Conservation (phyloP, 2,329 filamentous ascomycete genomes). For the Colletotrichum sp. region DNA sequence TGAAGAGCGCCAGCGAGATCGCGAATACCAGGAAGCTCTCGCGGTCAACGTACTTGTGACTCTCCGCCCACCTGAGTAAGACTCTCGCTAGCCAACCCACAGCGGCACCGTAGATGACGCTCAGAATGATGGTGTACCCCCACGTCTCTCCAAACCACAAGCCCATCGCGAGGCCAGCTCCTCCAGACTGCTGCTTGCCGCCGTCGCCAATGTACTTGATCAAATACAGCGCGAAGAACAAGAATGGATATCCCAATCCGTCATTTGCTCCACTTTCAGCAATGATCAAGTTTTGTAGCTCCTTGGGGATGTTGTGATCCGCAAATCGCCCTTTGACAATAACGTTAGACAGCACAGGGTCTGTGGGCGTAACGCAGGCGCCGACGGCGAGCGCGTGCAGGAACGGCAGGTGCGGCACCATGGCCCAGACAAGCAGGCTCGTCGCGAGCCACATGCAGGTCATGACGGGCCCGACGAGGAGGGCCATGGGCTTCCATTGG, state of each 20-base stretch:
- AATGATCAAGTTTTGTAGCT: slow-evolving; percentile 80
- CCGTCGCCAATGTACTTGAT: slow-evolving; percentile 75
- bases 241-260: slow-evolving; percentile 85
- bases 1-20: slow-evolving; percentile 84
- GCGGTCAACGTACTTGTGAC: slow-evolving; percentile 80
- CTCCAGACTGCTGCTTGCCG: slow-evolving; percentile 59
- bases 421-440: slow-evolving; percentile 77
- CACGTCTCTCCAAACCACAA: slow-evolving; percentile 87
- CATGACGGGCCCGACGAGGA: slow-evolving; percentile 87
- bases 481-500: slow-evolving; percentile 77
- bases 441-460: slow-evolving; percentile 84
- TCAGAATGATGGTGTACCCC: slow-evolving; percentile 82
- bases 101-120: slow-evolving; percentile 75
- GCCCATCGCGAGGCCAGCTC: slow-evolving; percentile 70
- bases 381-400: slow-evolving; percentile 81
- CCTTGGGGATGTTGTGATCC: slow-evolving; percentile 84
- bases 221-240: slow-evolving; percentile 84
- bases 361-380: slow-evolving; percentile 90
- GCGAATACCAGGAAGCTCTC: slow-evolving; percentile 90
- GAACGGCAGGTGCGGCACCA: slow-evolving; percentile 75
- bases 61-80: slow-evolving; percentile 83
- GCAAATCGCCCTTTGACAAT: slow-evolving; percentile 95
- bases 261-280: slow-evolving; percentile 90
- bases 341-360: slow-evolving; percentile 85
- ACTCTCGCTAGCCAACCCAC: slow-evolving; percentile 85